These are phyloP conservation scores for Penicillium parvum DNA, from an alignment of 495 filamentous ascomycete species.

Conservation along the genomic window DNA sequence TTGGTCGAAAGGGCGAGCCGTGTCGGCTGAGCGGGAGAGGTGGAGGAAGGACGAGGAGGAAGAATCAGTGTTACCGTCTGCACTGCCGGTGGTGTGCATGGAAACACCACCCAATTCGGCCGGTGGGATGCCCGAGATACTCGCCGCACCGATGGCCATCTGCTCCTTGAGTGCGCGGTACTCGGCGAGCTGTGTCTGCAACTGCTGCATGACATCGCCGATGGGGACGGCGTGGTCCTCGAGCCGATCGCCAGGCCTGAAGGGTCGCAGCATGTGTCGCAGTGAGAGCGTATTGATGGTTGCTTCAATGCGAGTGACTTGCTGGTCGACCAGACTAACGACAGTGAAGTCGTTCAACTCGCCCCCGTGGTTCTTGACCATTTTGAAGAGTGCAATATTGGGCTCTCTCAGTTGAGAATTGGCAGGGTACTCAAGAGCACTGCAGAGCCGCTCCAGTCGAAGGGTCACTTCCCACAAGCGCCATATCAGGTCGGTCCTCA, in stretches of 20 bases:
- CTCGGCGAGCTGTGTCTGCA: conserved; percentile 47
- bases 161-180: conserved; percentile 48
- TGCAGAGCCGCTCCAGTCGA: conserved; percentile 88
- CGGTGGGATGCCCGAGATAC: conserved; percentile 23
- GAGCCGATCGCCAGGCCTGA: conserved; percentile 41
- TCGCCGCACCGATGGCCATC: conserved; percentile 31
- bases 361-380: conserved; percentile 76
- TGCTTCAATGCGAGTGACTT: conserved; percentile 88
- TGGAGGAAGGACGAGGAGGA: conserved; percentile 32
- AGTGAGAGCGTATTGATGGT: conserved; percentile 62
- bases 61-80: conserved; percentile 24
- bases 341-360: conserved; percentile 84
- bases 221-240: conserved; percentile 52
- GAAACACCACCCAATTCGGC: conserved; percentile 5
- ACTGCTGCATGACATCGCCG: conserved; percentile 42
- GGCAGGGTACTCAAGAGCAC: conserved; percentile 66
- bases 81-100: conserved; percentile 15
- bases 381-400: conserved; percentile 75
- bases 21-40: conserved; percentile 15
- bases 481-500: conserved; percentile 84
- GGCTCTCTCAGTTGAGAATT: conserved; percentile 58
- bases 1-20: conserved; percentile 18
- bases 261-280: conserved; percentile 58
- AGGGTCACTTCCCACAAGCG: conserved; percentile 83
- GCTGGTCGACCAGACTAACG: conserved; percentile 84